Evolutionary conservation across 441 rosid genomes (phyloP), one percentile per base, ranked within the genome.

Genomic region (Populus hybrid): DNA sequence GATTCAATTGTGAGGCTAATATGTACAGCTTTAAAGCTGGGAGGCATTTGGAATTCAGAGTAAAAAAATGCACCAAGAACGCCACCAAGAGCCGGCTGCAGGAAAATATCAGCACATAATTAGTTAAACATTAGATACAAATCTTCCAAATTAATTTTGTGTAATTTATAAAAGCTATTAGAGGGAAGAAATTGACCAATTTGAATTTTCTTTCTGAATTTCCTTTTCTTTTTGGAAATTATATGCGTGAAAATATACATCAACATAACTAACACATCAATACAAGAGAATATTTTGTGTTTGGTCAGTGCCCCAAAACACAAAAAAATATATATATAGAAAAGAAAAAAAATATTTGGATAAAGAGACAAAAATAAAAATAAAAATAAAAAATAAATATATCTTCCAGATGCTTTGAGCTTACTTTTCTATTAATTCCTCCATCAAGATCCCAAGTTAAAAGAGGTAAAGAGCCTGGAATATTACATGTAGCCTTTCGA

Each of bases 41-140:
- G 11, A 3, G 42, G 74, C 16, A 40, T 28, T 46, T 24, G 42
- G 66, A 4, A 23, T 32, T 66, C 40, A 34, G 18, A 35, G 75
- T 77, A 34, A 84, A 11, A 73, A 35, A 66, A 81, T 18, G 74
- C 70, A 38, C 87, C 86, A 85, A 26, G 84, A 79, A 3, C 71
- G 75, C 90, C 90, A 89, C 89, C 90, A 84, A 21, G 83, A 76
- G 68, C 71, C 32, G 69, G 71, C 85, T 80, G 86, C 78, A 71
- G 26, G 6, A 32, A 28, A 53, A 18, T 6, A 42, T 34, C 2
- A 23, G 23, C 7, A 21, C 38, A 2, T 7, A 7, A 40, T 42
- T 66, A 67, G 0, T 1, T 32, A 9, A 18, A 68, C 71, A 34
- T 28, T 30, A 30, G 3, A 68, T 3, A 8, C 14, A n/a, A 21